Percentiles rank a stretch among this genome's conserved stretches.
Conservation (phyloP, 1,284 basidiomycete species). For the Schizophyllum commune region DNA sequence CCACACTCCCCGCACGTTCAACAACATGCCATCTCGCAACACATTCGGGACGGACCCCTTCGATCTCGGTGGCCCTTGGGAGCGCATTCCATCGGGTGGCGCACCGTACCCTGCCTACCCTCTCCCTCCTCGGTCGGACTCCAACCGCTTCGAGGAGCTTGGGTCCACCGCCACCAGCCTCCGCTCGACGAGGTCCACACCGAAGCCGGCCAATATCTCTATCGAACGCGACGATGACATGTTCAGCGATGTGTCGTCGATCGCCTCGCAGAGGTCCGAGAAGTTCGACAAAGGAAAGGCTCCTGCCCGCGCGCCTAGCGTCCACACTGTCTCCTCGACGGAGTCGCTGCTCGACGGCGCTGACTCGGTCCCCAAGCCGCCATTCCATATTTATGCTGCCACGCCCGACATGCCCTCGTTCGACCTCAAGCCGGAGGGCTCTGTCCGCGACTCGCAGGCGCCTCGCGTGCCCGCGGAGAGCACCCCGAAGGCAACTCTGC, state of each 20-base stretch:
- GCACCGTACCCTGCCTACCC: background rate
- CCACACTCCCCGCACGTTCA: slow-evolving; percentile 23
- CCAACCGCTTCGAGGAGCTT: background rate
- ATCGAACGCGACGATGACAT: background rate
- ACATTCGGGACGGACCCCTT: slow-evolving; percentile 44
- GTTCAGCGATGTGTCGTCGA: background rate
- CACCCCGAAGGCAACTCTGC: background rate
- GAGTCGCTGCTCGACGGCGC: background rate
- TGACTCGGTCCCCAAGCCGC: background rate
- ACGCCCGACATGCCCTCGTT: background rate
- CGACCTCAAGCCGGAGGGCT: background rate
- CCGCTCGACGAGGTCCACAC: background rate
- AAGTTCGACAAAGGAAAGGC: background rate
- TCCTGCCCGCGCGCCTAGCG: background rate
- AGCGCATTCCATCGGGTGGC: slow-evolving; percentile 24
- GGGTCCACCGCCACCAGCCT: background rate
- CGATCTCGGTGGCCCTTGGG: slow-evolving; percentile 63
- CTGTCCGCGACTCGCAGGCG: background rate
- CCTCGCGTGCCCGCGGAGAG: background rate
- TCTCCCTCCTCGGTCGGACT: background rate
- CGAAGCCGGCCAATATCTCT: background rate
- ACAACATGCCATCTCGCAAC: slow-evolving; percentile 34
- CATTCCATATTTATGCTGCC: background rate
- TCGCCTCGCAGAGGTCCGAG: background rate
- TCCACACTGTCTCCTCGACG: background rate